phyloP scores from a whole-genome alignment of 2,329 filamentous ascomycete genomes.

The Blastomyces emzantsi region DNA sequence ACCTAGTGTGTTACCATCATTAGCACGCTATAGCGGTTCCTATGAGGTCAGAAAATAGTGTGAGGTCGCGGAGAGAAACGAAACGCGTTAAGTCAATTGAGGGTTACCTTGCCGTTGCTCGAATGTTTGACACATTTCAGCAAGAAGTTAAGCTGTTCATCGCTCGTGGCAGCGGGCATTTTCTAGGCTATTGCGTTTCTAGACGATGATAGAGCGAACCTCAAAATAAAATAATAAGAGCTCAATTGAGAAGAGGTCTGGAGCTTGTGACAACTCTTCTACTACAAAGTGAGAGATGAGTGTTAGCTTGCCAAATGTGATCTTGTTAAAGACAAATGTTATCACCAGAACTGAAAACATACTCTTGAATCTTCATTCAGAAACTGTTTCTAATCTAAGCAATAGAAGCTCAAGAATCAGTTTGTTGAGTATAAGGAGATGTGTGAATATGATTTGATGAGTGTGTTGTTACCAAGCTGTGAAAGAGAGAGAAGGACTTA shows the following conservation, averaged over 20 bases:
- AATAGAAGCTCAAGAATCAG: background rate
- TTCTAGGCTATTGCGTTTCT: background rate
- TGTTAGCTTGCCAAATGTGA: background rate
- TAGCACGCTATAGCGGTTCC: background rate
- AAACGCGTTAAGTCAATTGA: background rate
- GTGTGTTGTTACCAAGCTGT: background rate
- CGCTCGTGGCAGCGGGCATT: constrained; percentile 45
- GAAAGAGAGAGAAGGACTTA: background rate
- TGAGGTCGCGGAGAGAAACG: background rate
- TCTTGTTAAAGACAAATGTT: background rate
- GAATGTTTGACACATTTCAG: constrained; percentile 56
- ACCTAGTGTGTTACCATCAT: constrained; percentile 39
- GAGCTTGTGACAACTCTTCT: background rate
- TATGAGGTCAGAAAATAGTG: background rate
- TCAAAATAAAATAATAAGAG: background rate
- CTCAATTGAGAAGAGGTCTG: background rate
- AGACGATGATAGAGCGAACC: background rate
- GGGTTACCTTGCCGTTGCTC: constrained; percentile 49
- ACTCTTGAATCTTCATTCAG: background rate
- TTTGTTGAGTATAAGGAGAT: background rate
- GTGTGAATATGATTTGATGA: background rate
- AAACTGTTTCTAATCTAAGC: background rate
- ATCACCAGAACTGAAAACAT: background rate
- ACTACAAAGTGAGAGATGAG: background rate
- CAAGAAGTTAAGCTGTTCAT: constrained; percentile 57